A percentile compares a stretch with the other conserved stretches of the same genome.
phyloP scores from a whole-genome alignment of 2,329 filamentous ascomycete species.

The Gaeumannomyces sp. region DNA sequence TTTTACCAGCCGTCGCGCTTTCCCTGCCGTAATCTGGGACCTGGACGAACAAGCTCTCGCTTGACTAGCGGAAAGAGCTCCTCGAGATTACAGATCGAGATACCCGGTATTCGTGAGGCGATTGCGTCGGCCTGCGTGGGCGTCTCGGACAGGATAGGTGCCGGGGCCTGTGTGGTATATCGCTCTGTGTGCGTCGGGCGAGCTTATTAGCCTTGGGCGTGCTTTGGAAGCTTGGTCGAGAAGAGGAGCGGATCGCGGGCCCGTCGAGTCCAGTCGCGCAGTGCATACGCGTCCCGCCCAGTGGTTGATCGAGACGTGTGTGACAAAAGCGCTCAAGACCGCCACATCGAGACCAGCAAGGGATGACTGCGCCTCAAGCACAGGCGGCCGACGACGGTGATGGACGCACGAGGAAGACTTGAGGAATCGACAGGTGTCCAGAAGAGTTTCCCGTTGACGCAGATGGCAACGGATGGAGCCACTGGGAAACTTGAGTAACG shows the following conservation, averaged over 20 bases:
- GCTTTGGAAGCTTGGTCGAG: background rate
- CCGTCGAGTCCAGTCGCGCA: background rate
- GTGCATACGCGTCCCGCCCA: background rate
- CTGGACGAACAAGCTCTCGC: background rate
- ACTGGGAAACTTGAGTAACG: background rate
- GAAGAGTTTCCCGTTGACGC: background rate
- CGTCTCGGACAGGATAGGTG: background rate
- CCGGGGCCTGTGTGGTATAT: background rate
- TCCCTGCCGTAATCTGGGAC: background rate
- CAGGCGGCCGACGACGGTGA: too few species aligned
- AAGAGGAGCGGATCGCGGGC: background rate
- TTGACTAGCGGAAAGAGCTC: background rate
- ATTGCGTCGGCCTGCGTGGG: background rate
- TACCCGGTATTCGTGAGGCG: background rate
- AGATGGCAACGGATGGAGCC: background rate
- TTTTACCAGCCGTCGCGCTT: background rate
- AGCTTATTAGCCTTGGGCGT: background rate
- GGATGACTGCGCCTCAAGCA: background rate
- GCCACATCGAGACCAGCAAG: background rate
- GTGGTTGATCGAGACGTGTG: background rate
- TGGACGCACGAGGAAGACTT: background rate
- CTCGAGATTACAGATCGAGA: background rate
- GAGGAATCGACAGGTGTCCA: background rate
- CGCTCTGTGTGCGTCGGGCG: background rate
- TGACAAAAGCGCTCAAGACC: background rate